Evolutionary conservation across 75 land plant genomes (phyloP).

Genomic region (Pinus taeda): DNA sequence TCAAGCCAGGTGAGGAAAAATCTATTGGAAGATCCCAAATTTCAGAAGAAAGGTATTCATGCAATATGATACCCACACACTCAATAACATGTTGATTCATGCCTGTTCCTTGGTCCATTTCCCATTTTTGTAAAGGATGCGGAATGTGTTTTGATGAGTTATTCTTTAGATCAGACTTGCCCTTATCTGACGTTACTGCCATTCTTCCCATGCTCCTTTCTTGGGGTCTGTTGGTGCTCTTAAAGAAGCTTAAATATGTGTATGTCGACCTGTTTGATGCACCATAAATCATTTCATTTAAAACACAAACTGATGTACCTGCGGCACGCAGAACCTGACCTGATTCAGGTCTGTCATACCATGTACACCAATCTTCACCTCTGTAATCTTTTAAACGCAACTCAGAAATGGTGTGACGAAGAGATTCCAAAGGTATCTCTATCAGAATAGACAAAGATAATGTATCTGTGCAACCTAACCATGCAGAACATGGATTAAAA

Average conservation of each 20-base stretch:
- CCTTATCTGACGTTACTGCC: background rate
- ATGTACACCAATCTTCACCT: conserved; percentile 50
- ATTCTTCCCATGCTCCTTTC: background rate
- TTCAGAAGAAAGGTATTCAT: conserved; percentile 77
- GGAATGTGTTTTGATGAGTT: background rate
- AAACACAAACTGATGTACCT: conserved; percentile 68
- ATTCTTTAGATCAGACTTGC: background rate
- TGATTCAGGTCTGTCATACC: conserved; percentile 42
- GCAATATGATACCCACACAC: conserved; percentile 67
- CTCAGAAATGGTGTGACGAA: conserved; percentile 55
- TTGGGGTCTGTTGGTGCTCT: conserved; percentile 5
- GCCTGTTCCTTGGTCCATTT: conserved; percentile 10
- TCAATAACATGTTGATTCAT: conserved; percentile 40
- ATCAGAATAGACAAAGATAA: conserved; percentile 40
- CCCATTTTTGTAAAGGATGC: conserved; percentile 24
- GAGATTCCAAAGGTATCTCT: conserved; percentile 57
- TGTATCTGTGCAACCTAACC: conserved; percentile 25
- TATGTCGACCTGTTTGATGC: conserved; percentile 50
- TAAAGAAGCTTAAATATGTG: conserved; percentile 23
- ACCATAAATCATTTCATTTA: conserved; percentile 87
- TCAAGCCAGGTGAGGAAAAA: conserved; percentile 8
- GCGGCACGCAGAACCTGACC: conserved; percentile 71
- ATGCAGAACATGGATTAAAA: conserved; percentile 2
- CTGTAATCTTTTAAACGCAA: conserved; percentile 35
- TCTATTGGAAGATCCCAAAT: conserved; percentile 83